Base-by-base conservation (phyloP, 2,329 filamentous ascomycete genomes). In the Dactylellina cionopaga region DNA sequence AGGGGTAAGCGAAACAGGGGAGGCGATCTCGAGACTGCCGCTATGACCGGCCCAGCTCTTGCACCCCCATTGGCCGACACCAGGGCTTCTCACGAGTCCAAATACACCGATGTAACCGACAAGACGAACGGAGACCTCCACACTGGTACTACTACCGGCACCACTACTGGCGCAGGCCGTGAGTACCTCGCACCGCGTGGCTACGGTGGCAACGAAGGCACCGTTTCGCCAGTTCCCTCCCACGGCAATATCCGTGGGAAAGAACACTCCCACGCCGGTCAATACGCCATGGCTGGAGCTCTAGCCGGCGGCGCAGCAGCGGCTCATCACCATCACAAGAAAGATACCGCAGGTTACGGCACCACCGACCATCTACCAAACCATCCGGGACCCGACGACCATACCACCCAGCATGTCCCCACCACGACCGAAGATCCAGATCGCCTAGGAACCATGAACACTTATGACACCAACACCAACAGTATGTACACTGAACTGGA, bases 171-270 rank as follows among this genome's bases (percentile, higher is more conserved):
- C 5, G 46, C 44, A 1, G 68, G 59, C 1, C 68, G 68, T n/a
- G 68, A 72, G 49, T 72, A 72, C 22, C 68, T 72, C 22, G 68
- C 68, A 17, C 68, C 68, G 9, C 68, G 68, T 19, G 68, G 59
- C 41, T 59, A 72, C 25, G 37, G 27, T 9, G 52, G 44, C n/a
- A 41, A 13, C 5, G 59, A 72, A 29, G 29, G 41, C 9, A 49
- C 68, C 2, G 68, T 65, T 22, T 58, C 68, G 1, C 68, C 68
- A 2, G 24, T 60, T 13, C 25, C 68, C 5, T 58, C 51, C 7
- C 44, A 31, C 22, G 1, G 44, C 9, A 72, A 58, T 17, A 41
- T 65, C 25, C 68, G 46, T 31, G 52, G 43, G 22, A 59, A 64
- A 25, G 59, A 72, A 19, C 59, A 72, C 22, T 60, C 68, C 6